Conservation (phyloP, 495 filamentous ascomycete genomes). For the Amphirosellinia nigrospora region DNA sequence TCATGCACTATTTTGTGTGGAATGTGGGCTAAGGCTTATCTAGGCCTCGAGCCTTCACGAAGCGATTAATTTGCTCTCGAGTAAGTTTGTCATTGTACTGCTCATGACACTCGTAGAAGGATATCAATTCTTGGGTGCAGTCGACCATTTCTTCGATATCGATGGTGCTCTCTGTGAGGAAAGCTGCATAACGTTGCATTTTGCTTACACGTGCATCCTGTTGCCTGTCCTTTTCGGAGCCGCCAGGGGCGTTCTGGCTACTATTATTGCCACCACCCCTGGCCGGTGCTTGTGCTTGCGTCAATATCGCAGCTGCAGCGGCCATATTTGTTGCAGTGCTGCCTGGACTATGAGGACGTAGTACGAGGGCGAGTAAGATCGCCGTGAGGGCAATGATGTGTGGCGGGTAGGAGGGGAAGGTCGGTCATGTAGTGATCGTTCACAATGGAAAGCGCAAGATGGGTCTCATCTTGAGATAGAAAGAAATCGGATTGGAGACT, state of each 20-base stretch:
- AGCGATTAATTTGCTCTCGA: slow-evolving; percentile 71
- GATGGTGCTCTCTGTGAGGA: slow-evolving; percentile 90
- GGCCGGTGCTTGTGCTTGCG: slow-evolving; percentile 34
- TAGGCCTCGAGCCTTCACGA: slow-evolving; percentile 82
- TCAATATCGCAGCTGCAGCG: slow-evolving; percentile 46
- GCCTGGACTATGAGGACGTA: slow-evolving; percentile 59
- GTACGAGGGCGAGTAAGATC: slow-evolving; percentile 82
- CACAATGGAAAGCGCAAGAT: slow-evolving; percentile 83
- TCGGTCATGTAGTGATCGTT: slow-evolving; percentile 98
- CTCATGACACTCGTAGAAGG: slow-evolving; percentile 92
- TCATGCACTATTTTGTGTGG: neutral
- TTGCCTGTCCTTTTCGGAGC: slow-evolving; percentile 34
- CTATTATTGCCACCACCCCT: slow-evolving; percentile 31
- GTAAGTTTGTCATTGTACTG: slow-evolving; percentile 80
- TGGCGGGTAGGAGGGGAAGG: slow-evolving; percentile 82
- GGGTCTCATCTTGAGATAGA: slow-evolving; percentile 77
- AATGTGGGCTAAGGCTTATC: slow-evolving; percentile 47
- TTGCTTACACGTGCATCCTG: slow-evolving; percentile 56
- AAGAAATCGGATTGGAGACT: slow-evolving; percentile 72
- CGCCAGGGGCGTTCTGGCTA: slow-evolving; percentile 20
- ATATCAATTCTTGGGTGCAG: slow-evolving; percentile 93
- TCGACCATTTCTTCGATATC: slow-evolving; percentile 93
- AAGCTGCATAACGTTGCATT: slow-evolving; percentile 77
- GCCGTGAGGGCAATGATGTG: slow-evolving; percentile 91
- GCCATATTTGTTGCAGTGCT: slow-evolving; percentile 45